Conservation (phyloP, 345 rosid species). For the Garcia nutans region DNA sequence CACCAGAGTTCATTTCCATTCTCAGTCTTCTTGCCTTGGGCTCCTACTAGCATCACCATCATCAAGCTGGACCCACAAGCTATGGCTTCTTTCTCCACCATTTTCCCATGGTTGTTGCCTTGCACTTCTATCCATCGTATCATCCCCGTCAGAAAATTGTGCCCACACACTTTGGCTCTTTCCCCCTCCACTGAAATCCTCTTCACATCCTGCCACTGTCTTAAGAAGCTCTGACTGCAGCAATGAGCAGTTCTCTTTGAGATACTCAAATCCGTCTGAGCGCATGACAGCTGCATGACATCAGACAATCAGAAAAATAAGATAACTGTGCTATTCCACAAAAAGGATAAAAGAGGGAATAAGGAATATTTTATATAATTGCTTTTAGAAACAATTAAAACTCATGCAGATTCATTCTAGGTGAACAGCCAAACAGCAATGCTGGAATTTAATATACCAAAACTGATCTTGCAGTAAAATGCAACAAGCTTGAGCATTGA, state of each 20-base stretch:
- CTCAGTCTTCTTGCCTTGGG: constrained; percentile 47
- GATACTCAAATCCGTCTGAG: constrained; percentile 68
- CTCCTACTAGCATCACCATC: constrained; percentile 44
- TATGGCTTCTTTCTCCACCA: constrained; percentile 58
- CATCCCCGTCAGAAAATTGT: constrained; percentile 66
- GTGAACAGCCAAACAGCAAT: neutral
- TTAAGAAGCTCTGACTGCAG: constrained; percentile 73
- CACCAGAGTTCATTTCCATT: neutral
- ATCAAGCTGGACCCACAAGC: constrained; percentile 63
- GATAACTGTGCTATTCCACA: neutral
- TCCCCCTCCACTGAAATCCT: constrained; percentile 55
- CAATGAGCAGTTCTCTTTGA: constrained; percentile 58
- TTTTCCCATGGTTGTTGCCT: constrained; percentile 67
- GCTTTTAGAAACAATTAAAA: constrained; percentile 2
- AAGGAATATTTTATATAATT: too few species aligned
- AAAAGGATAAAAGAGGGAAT: neutral
- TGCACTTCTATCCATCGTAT: constrained; percentile 50
- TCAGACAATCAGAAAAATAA: constrained; percentile 8
- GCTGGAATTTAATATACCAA: neutral
- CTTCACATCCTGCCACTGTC: constrained; percentile 74
- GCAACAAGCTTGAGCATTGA: neutral
- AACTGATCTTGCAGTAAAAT: neutral
- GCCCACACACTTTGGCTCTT: constrained; percentile 71
- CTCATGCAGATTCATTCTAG: neutral
- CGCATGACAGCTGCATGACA: constrained; percentile 62